phyloP scores from a whole-genome alignment of 805 yeast species.

The Spathaspora boniae region DNA sequence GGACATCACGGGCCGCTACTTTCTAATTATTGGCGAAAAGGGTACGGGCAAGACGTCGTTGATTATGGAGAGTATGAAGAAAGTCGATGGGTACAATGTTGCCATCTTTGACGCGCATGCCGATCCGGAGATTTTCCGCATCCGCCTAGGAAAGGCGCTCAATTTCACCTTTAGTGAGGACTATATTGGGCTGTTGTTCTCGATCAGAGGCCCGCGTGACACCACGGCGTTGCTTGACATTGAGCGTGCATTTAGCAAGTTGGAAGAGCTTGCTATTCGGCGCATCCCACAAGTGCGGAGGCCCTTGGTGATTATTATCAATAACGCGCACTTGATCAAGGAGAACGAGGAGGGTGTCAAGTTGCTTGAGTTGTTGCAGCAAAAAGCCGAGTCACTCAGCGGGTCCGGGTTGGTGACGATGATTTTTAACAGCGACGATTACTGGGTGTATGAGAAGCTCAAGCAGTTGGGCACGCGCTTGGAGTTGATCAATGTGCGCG shows the following conservation, averaged over 20 bases:
- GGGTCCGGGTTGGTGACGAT: slow-evolving; percentile 71
- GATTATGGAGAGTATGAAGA: slow-evolving; percentile 65
- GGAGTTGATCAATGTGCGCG: slow-evolving; percentile 67
- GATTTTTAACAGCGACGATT: slow-evolving; percentile 77
- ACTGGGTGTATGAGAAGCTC: slow-evolving; percentile 80
- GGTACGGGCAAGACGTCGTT: slow-evolving; percentile 85
- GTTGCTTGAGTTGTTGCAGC: slow-evolving; percentile 71
- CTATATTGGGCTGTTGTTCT: slow-evolving; percentile 76
- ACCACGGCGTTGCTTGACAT: slow-evolving; percentile 79
- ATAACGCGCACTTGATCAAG: slow-evolving; percentile 70
- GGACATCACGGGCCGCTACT: slow-evolving; percentile 62
- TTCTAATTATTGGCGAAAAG: slow-evolving; percentile 73
- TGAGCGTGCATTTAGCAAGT: slow-evolving; percentile 73
- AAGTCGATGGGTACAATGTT: slow-evolving; percentile 60
- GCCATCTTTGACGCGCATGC: slow-evolving; percentile 79
- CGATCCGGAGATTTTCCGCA: slow-evolving; percentile 78
- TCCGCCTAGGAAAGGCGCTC: slow-evolving; percentile 71
- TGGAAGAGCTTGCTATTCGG: slow-evolving; percentile 66
- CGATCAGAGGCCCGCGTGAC: slow-evolving; percentile 81
- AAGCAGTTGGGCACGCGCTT: slow-evolving; percentile 69
- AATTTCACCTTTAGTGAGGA: slow-evolving; percentile 75
- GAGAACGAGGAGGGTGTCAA: slow-evolving; percentile 73
- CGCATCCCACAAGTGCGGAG: slow-evolving; percentile 37
- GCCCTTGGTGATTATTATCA: slow-evolving; percentile 69
- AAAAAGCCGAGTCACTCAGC: slow-evolving; percentile 74